phyloP scores from a whole-genome alignment of 805 yeast genomes.

The Hanseniaspora lindneri region DNA sequence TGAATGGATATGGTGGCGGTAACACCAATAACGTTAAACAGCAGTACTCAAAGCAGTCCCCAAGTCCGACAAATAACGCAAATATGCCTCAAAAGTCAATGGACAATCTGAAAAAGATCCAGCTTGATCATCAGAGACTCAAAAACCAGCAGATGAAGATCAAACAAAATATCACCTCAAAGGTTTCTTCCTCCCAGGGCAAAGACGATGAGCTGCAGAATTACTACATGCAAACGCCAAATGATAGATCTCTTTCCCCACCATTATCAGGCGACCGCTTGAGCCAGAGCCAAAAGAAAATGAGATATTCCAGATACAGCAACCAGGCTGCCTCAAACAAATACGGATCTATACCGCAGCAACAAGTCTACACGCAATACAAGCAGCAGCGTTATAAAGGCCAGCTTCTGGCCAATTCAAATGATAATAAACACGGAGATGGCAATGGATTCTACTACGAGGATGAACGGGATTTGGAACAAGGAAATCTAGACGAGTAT shows the following conservation, averaged over 20 bases:
- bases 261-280: neutral
- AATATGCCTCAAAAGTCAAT: slow-evolving; percentile 3
- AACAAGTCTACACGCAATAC: neutral
- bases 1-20: slow-evolving; percentile 73
- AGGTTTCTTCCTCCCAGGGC: neutral
- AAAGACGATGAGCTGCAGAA: slow-evolving; percentile 7
- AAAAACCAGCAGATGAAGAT: slow-evolving; percentile 10
- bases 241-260: neutral
- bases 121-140: slow-evolving; percentile 11
- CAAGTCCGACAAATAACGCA: slow-evolving; percentile 14
- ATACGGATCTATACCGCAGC: slow-evolving; percentile 7
- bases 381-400: slow-evolving; percentile 10
- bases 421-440: neutral
- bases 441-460: slow-evolving; percentile 1
- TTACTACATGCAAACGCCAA: slow-evolving; percentile 4
- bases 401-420: neutral
- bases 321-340: neutral
- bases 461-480: slow-evolving; percentile 12
- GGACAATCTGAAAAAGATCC: slow-evolving; percentile 14
- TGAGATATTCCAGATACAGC: slow-evolving; percentile 6
- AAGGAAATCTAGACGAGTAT: neutral
- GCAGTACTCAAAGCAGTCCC: neutral
- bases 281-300: neutral
- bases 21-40: slow-evolving; percentile 33
- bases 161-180: neutral